Evolutionary conservation across 495 filamentous ascomycete genomes (phyloP).

Genomic region (Bombardia bombarda): DNA sequence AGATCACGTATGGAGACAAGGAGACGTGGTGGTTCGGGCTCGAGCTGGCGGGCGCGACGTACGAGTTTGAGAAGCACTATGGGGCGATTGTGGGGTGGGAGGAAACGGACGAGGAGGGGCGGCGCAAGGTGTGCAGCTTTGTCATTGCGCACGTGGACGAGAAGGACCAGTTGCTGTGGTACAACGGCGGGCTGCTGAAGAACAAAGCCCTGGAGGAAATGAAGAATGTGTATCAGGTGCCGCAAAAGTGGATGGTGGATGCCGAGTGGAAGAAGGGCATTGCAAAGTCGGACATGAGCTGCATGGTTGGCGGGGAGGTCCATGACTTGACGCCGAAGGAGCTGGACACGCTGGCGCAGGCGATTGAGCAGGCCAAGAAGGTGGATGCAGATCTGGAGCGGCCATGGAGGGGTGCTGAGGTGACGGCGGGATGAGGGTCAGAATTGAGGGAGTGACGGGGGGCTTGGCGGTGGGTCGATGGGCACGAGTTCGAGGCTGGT

Average conservation of each 20-base stretch:
- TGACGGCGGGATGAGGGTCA: too few relatives aligned
- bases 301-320: neutral
- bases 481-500: too few relatives aligned
- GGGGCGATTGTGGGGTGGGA: neutral
- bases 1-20: conserved; percentile 1
- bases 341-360: neutral
- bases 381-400: too few relatives aligned
- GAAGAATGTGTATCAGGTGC: neutral
- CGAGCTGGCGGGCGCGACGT: neutral
- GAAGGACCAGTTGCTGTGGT: neutral
- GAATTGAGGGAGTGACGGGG: too few relatives aligned
- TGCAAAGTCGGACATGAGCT: neutral
- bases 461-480: too few relatives aligned
- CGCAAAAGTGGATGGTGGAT: neutral
- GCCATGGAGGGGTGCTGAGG: too few relatives aligned
- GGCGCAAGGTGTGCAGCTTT: neutral
- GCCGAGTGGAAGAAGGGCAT: neutral
- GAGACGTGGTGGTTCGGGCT: neutral
- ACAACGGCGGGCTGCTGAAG: neutral
- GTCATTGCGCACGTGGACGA: neutral
- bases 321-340: neutral
- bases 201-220: neutral
- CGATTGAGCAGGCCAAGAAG: neutral
- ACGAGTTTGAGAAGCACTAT: conserved; percentile 3
- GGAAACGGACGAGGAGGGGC: neutral